Evolutionary conservation across 192 early-diverging fungal species (phyloP).

Genomic region (Umbelopsis vinacea): DNA sequence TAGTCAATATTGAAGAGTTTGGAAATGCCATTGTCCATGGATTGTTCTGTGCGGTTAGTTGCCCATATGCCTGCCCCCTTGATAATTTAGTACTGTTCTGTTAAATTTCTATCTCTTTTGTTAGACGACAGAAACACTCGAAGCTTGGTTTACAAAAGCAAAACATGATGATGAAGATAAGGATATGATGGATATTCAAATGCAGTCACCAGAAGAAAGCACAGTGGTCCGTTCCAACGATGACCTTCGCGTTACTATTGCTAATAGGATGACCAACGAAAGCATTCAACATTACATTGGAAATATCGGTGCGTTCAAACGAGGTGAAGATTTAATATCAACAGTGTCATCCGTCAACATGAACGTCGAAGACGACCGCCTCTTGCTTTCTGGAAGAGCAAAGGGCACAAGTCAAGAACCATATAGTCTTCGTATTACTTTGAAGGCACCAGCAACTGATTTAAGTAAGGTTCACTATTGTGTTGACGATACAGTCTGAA

Average conservation of each 20-base stretch:
- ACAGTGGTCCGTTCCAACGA: neutral
- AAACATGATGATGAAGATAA: neutral
- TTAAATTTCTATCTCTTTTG: no score
- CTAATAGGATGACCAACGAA: neutral
- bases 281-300: constrained; percentile 4
- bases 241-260: neutral
- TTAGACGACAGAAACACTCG: neutral
- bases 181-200: neutral
- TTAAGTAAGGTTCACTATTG: neutral
- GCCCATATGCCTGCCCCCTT: neutral
- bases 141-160: neutral
- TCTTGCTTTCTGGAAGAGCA: neutral
- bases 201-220: neutral
- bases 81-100: no score
- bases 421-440: neutral
- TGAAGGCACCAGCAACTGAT: neutral
- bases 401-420: constrained; percentile 3
- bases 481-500: neutral
- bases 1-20: neutral
- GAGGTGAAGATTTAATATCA: neutral
- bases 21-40: neutral
- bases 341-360: neutral
- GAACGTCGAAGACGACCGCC: neutral
- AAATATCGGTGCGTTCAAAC: neutral
- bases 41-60: neutral